A percentile compares a stretch with the other conserved stretches of the same genome.
Conservation (phyloP, 2,329 filamentous ascomycete genomes). For the Xylaria sp. region DNA sequence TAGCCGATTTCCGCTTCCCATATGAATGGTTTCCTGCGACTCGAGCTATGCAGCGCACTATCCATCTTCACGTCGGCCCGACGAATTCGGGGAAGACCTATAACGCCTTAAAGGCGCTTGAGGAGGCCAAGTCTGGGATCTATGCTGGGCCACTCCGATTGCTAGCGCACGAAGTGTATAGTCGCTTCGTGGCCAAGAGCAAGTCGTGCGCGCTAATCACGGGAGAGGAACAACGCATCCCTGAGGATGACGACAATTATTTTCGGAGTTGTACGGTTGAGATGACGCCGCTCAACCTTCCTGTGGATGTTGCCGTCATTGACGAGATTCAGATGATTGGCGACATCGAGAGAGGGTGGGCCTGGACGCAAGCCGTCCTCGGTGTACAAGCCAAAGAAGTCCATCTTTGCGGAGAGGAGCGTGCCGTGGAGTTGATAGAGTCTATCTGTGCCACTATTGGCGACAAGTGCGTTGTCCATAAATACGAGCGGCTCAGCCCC, state of each 20-base stretch:
- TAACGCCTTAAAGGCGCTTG: conserved; percentile 82
- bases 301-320: conserved; percentile 87
- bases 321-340: conserved; percentile 99
- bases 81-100: conserved; percentile 99
- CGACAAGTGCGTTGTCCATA: conserved; percentile 79
- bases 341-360: conserved; percentile 79
- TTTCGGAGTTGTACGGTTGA: conserved; percentile 92
- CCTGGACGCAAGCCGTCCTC: conserved; percentile 89
- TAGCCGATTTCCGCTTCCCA: conserved; percentile 86
- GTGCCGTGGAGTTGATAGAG: conserved; percentile 77
- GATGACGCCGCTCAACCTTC: conserved; percentile 65
- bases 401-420: conserved; percentile 89
- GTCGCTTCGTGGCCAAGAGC: conserved; percentile 79
- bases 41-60: conserved; percentile 74
- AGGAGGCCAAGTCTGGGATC: conserved; percentile 74
- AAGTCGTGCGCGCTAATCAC: conserved; percentile 80
- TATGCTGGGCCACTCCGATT: conserved; percentile 90
- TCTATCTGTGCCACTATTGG: conserved; percentile 78
- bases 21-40: conserved; percentile 91
- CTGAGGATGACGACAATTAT: conserved; percentile 57
- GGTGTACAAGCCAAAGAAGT: conserved; percentile 86
- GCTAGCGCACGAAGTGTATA: conserved; percentile 92
- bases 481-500: conserved; percentile 81
- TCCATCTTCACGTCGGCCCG: conserved; percentile 93
- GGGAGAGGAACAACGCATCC: conserved; percentile 82